Conservation (phyloP, 768 basidiomycete genomes). For the Chalciporus sphaerocephalus region DNA sequence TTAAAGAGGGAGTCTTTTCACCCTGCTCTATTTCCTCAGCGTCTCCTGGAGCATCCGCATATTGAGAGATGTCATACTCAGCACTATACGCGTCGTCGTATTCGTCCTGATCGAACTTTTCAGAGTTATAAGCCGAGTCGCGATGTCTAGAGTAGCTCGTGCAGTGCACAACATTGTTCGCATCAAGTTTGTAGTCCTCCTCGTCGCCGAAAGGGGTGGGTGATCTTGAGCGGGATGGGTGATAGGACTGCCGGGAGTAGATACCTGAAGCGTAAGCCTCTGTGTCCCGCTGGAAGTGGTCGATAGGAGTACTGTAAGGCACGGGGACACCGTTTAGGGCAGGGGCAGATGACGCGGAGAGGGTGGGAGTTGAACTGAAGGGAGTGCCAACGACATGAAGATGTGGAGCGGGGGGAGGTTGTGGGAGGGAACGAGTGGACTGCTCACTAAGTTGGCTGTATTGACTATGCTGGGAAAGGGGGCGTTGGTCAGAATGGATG, state of each 20-base stretch:
- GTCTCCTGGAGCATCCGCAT: constrained; percentile 22
- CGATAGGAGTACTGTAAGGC: constrained; percentile 34
- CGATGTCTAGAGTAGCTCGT: constrained; percentile 36
- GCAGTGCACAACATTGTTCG: constrained; percentile 53
- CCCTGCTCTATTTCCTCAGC: constrained; percentile 19
- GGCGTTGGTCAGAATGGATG: constrained; percentile 26
- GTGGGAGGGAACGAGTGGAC: constrained; percentile 28
- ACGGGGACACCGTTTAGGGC: constrained; percentile 29
- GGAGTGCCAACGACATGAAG: constrained; percentile 21
- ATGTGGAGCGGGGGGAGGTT: constrained; percentile 14
- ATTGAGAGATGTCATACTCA: constrained; percentile 32
- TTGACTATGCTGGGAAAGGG: constrained; percentile 35
- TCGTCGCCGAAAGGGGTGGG: constrained; percentile 73
- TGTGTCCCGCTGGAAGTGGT: constrained; percentile 60
- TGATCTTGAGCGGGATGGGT: constrained; percentile 62
- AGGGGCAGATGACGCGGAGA: constrained; percentile 4
- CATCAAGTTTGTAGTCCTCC: constrained; percentile 62
- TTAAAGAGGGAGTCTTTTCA: constrained; percentile 26
- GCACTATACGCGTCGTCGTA: constrained; percentile 9
- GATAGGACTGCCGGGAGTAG: constrained; percentile 44
- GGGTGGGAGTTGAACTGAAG: constrained; percentile 18
- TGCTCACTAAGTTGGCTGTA: constrained; percentile 39
- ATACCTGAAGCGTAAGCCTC: constrained; percentile 69
- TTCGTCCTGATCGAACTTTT: constrained; percentile 22
- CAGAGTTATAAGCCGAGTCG: constrained; percentile 13